phyloP scores from a whole-genome alignment of 2,329 filamentous ascomycete species.

The Metarhizium rileyi region DNA sequence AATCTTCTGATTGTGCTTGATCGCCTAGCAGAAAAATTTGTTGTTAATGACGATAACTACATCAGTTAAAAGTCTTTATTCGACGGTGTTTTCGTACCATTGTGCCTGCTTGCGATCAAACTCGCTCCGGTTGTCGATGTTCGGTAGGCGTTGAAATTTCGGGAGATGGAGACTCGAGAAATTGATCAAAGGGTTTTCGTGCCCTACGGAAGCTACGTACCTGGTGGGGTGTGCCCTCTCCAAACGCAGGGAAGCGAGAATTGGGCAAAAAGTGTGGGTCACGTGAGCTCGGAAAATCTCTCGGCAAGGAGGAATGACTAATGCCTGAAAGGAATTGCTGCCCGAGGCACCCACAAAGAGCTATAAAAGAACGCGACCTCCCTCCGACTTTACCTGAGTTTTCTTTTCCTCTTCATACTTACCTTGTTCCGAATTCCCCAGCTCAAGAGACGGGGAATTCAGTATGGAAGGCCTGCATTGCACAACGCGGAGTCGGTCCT shows the following conservation, averaged over 20 bases:
- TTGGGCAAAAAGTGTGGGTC: conserved; percentile 10
- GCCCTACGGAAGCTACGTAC: conserved; percentile 28
- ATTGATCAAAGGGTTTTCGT: conserved; percentile 32
- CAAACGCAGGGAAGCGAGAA: conserved; percentile 7
- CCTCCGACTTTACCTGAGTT: conserved; percentile 14
- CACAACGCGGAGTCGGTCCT: conserved; percentile 42
- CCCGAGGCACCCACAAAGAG: conserved; percentile 15
- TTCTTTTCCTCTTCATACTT: conserved; percentile 41
- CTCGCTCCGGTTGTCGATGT: conserved; percentile 32
- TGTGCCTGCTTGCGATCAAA: conserved; percentile 45
- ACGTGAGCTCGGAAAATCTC: conserved; percentile 16
- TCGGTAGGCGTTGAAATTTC: conserved; percentile 30
- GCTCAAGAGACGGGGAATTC: conserved; percentile 35
- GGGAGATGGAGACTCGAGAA: conserved; percentile 29
- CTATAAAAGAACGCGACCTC: conserved; percentile 23
- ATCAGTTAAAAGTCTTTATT: conserved; percentile 12
- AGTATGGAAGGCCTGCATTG: conserved; percentile 44
- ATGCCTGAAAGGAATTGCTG: conserved; percentile 2
- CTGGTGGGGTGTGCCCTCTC: conserved; percentile 20
- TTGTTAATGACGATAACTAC: conserved; percentile 21
- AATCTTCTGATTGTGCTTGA: conserved; percentile 99
- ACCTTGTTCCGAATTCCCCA: conserved; percentile 36
- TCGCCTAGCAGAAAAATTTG: conserved; percentile 53
- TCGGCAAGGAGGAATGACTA: conserved; percentile 8
- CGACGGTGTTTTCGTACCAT: conserved; percentile 33